These are phyloP conservation scores for Parastagonospora avenae DNA, from an alignment of 2,329 filamentous ascomycete species.

Conservation along the genomic window DNA sequence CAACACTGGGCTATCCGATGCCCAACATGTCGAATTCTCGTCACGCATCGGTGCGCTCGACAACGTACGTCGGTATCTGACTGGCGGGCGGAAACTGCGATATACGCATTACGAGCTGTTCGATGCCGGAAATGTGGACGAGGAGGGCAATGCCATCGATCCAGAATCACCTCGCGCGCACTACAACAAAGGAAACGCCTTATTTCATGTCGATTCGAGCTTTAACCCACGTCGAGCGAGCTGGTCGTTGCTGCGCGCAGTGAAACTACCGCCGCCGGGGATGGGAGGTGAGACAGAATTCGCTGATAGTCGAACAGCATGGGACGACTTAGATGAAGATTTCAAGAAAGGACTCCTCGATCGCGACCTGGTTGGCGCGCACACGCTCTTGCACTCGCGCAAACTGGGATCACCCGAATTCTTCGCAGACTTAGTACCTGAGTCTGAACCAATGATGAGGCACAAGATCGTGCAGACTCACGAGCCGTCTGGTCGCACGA, in stretches of 20 bases:
- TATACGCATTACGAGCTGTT: conserved; percentile 60
- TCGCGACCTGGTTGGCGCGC: conserved; percentile 27
- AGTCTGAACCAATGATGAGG: conserved; percentile 44
- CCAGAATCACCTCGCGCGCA: conserved; percentile 49
- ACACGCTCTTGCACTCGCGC: conserved; percentile 57
- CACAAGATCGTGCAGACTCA: conserved; percentile 60
- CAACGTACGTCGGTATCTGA: conserved; percentile 44
- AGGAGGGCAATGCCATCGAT: conserved; percentile 53
- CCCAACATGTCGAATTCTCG: conserved; percentile 50
- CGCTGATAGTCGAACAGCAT: conserved; percentile 31
- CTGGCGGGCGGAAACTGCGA: conserved; percentile 54
- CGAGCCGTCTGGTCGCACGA: conserved; percentile 57
- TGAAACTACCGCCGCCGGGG: conserved; percentile 28
- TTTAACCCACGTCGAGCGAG: conserved; percentile 36
- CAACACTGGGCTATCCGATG: conserved; percentile 57
- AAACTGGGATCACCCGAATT: conserved; percentile 58
- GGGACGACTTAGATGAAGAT: conserved; percentile 34
- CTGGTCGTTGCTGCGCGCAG: conserved; percentile 28
- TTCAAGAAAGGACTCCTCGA: conserved; percentile 31
- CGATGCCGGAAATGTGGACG: conserved; percentile 62
- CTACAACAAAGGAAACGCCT: conserved; percentile 46
- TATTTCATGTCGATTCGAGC: conserved; percentile 36
- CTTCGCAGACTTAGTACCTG: conserved; percentile 54
- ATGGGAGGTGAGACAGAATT: conserved; percentile 35
- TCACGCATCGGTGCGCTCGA: conserved; percentile 58